Percentiles rank a stretch among this genome's conserved stretches.
Evolutionary conservation across 805 yeast species (phyloP).

Genomic region (Wickerhamomyces queroliae): DNA sequence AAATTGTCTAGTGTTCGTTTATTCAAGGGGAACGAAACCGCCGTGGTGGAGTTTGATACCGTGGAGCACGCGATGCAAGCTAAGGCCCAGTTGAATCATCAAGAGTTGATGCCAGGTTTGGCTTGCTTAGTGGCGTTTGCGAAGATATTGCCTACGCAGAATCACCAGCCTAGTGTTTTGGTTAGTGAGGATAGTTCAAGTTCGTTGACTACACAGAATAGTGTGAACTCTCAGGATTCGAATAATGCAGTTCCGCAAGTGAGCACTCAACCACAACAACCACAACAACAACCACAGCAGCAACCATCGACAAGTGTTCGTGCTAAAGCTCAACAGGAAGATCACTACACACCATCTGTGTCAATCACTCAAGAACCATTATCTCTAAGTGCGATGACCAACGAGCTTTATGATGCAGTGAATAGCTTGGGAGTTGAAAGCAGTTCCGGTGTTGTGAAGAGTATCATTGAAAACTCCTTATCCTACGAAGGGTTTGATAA

Average conservation of each 20-base stretch:
- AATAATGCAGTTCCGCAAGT: conserved; percentile 2
- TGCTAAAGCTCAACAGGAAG: conserved; percentile 1
- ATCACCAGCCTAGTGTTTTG: conserved; percentile 14
- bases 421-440: conserved; percentile 26
- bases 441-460: conserved; percentile 27
- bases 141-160: conserved; percentile 42
- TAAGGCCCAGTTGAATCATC: conserved; percentile 71
- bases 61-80: conserved; percentile 77
- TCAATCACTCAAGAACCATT: conserved; percentile 17
- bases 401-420: conserved; percentile 24
- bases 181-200: neutral
- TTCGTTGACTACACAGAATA: neutral
- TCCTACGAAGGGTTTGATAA: conserved; percentile 41
- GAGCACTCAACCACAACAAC: conserved; percentile 21
- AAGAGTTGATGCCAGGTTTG: conserved; percentile 75
- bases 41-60: conserved; percentile 66
- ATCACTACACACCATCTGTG: conserved; percentile 3
- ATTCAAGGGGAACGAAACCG: conserved; percentile 42
- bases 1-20: conserved; percentile 54
- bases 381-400: conserved; percentile 18
- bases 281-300: conserved; percentile 9
- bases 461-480: conserved; percentile 39
- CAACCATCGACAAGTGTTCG: conserved; percentile 5
- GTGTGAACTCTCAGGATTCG: conserved; percentile 21
- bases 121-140: conserved; percentile 83